Conservation (phyloP, 352 stramenopile species). For the Pythium aquatile region DNA sequence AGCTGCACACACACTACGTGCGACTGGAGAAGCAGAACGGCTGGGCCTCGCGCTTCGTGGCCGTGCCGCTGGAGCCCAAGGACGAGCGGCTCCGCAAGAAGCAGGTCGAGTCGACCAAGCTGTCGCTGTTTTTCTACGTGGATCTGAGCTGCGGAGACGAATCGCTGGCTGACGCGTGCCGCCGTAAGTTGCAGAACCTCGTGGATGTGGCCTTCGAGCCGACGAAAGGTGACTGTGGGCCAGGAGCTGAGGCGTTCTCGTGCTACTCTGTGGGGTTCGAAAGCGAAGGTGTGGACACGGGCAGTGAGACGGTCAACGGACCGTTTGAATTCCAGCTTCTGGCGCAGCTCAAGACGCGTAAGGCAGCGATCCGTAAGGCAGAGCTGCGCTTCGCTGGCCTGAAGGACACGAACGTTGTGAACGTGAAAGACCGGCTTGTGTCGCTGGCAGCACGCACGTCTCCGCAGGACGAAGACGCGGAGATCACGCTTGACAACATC, state of each 20-base stretch:
- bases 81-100: conserved; percentile 43
- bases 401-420: conserved; percentile 62
- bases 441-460: conserved; percentile 34
- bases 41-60: conserved; percentile 50
- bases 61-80: conserved; percentile 38
- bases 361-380: conserved; percentile 24
- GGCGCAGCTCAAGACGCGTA: conserved; percentile 46
- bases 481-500: conserved; percentile 62
- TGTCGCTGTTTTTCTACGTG: conserved; percentile 83
- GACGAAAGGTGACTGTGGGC: not conserved
- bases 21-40: conserved; percentile 34
- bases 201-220: conserved; percentile 51
- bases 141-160: conserved; percentile 77
- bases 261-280: conserved; percentile 47
- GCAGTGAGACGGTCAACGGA: conserved; percentile 2
- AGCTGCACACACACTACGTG: conserved; percentile 61
- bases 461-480: conserved; percentile 31
- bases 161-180: conserved; percentile 44
- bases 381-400: conserved; percentile 60
- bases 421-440: conserved; percentile 68
- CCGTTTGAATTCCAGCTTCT: conserved; percentile 52
- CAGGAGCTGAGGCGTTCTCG: conserved; percentile 19
- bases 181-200: conserved; percentile 46
- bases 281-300: conserved; percentile 33
- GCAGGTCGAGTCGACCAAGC: conserved; percentile 42